A percentile compares a stretch with the other conserved stretches of the same genome.
Evolutionary conservation across 2,329 filamentous ascomycete species (phyloP).

Genomic region (Calonectria naviculata): DNA sequence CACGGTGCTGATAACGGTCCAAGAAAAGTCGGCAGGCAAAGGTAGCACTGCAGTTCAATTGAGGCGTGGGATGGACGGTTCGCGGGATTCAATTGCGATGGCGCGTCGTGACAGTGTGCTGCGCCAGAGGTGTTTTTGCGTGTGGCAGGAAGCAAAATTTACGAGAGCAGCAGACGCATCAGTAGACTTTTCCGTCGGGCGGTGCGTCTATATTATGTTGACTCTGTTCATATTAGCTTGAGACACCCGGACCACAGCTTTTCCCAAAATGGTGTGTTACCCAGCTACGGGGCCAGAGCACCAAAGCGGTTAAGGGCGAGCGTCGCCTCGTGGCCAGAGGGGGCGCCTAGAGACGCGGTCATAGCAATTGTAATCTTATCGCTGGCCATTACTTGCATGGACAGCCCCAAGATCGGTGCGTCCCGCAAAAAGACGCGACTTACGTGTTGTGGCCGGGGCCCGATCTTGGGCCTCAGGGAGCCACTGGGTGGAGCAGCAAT

Average conservation of each 20-base stretch:
- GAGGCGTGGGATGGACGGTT: not conserved
- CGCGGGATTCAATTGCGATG: not conserved
- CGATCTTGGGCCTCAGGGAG: not conserved
- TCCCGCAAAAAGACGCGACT: not conserved
- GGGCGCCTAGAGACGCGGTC: not conserved
- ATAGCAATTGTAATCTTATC: not conserved
- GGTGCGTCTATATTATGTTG: not conserved
- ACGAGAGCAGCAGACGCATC: not conserved
- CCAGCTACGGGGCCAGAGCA: not conserved
- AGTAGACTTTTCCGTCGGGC: not conserved
- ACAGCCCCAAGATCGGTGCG: not conserved
- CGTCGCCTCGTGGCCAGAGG: not conserved
- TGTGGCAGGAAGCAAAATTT: not conserved
- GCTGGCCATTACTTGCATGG: not conserved
- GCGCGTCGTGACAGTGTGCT: not conserved
- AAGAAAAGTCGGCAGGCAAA: not conserved
- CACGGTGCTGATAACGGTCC: not conserved
- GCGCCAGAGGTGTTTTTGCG: no score
- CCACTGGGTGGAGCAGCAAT: not conserved
- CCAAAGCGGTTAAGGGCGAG: not conserved
- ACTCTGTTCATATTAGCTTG: slow-evolving; percentile 1
- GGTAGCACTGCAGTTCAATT: not conserved
- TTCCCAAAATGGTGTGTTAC: not conserved
- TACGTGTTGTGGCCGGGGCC: not conserved
- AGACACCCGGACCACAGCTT: not conserved